Conservation (phyloP, 2,329 filamentous ascomycete genomes). For the Trichoderma aggressivum region DNA sequence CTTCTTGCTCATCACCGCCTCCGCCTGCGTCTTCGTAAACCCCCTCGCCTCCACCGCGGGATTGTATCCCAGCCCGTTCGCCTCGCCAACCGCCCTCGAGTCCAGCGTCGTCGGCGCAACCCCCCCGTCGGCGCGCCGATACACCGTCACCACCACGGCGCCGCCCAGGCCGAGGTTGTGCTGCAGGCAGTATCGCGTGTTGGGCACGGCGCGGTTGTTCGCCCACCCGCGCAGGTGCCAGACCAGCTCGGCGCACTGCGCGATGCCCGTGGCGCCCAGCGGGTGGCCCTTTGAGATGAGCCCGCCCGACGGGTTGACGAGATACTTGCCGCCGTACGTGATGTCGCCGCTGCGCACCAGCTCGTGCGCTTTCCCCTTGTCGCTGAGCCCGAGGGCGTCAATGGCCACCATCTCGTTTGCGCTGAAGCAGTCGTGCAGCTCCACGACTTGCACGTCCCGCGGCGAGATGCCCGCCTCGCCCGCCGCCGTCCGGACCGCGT, state of each 20-base stretch:
- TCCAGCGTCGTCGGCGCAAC: conserved; percentile 57
- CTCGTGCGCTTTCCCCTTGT: conserved; percentile 83
- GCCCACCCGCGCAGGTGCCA: conserved; percentile 97
- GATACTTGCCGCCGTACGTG: conserved; percentile 78
- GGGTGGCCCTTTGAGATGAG: conserved; percentile 96
- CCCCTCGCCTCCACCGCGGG: conserved; percentile 86
- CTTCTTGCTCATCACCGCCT: conserved; percentile 66
- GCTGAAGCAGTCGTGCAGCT: conserved; percentile 96
- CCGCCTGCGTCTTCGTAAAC: conserved; percentile 75
- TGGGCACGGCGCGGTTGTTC: conserved; percentile 73
- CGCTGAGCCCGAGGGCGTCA: conserved; percentile 77
- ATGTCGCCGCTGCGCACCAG: conserved; percentile 84
- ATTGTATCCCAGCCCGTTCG: conserved; percentile 79
- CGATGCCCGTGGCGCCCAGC: conserved; percentile 88
- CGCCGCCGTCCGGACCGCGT: conserved; percentile 67
- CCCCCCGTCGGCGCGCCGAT: conserved; percentile 76
- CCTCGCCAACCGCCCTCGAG: conserved; percentile 61
- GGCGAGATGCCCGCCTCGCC: conserved; percentile 68
- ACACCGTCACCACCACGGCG: conserved; percentile 85
- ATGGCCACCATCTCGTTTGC: conserved; percentile 91
- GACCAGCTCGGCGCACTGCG: conserved; percentile 90
- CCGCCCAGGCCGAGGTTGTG: conserved; percentile 93
- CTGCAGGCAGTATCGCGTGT: conserved; percentile 73
- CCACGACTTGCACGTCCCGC: conserved; percentile 74
- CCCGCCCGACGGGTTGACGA: conserved; percentile 91